Evolutionary conservation across 768 basidiomycete species (phyloP).

Genomic region (Termitomyces sp.): DNA sequence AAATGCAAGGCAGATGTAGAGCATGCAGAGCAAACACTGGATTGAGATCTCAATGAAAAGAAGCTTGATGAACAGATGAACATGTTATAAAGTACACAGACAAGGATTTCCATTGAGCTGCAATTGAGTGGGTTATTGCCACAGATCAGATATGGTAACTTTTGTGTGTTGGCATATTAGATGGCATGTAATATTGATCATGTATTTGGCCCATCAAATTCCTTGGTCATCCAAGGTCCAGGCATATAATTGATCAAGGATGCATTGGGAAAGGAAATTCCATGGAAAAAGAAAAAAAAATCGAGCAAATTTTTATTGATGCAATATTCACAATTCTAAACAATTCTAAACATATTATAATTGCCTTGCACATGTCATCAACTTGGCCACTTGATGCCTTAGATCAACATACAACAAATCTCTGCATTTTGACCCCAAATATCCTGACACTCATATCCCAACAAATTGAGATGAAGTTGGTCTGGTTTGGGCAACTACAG

Average conservation of each 20-base stretch:
- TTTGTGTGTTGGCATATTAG: too few relatives aligned
- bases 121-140: too few relatives aligned
- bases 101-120: too few relatives aligned
- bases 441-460: slow-evolving; percentile 16
- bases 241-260: too few relatives aligned
- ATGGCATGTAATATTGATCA: too few relatives aligned
- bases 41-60: too few relatives aligned
- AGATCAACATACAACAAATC: slow-evolving; percentile 20
- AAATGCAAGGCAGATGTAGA: slow-evolving; percentile 8
- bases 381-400: slow-evolving; percentile 25
- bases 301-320: not conserved
- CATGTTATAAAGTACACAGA: too few relatives aligned
- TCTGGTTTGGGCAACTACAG: not conserved
- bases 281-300: not conserved
- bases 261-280: not conserved
- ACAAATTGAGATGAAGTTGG: slow-evolving; percentile 19
- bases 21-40: too few relatives aligned
- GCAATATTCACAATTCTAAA: not conserved
- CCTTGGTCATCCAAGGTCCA: too few relatives aligned
- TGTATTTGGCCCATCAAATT: too few relatives aligned
- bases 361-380: slow-evolving; percentile 25
- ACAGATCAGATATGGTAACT: too few relatives aligned
- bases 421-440: slow-evolving; percentile 17
- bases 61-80: too few relatives aligned
- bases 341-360: slow-evolving; percentile 11